Evolutionary conservation across 208 protist genomes (phyloP).

Genomic region (Lotmaria passim): DNA sequence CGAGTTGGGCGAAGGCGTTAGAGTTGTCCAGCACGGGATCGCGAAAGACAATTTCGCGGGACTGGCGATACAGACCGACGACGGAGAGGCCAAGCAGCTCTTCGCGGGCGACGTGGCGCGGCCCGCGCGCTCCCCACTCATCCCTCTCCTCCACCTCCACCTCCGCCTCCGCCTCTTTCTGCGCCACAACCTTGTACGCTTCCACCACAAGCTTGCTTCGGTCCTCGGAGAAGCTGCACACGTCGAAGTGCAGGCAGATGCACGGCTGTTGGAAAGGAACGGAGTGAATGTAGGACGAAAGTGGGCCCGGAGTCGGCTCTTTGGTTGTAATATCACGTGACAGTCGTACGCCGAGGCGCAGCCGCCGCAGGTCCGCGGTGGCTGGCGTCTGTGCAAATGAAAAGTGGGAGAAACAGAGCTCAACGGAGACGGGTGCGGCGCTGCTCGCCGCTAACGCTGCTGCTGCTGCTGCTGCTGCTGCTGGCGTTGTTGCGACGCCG

Average conservation of each 20-base stretch:
- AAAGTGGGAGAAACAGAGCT: conserved; percentile 69
- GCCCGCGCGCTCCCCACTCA: conserved; percentile 17
- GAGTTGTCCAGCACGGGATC: conserved; percentile 58
- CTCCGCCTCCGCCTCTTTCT: conserved; percentile 27
- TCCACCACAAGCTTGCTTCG: conserved; percentile 79
- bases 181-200: conserved; percentile 67
- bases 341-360: conserved; percentile 75
- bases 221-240: conserved; percentile 69
- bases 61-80: conserved; percentile 73
- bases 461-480: no score
- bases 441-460: no score
- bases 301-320: conserved; percentile 63
- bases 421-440: conserved; percentile 36
- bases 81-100: conserved; percentile 79
- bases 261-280: conserved; percentile 63
- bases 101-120: conserved; percentile 70
- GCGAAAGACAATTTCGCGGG: conserved; percentile 64
- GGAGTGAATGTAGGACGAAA: conserved; percentile 87
- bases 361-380: conserved; percentile 67
- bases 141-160: conserved; percentile 18
- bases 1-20: conserved; percentile 50
- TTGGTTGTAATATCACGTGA: conserved; percentile 81
- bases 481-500: background rate
- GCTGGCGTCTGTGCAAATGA: conserved; percentile 66
- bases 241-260: conserved; percentile 75